Evolutionary conservation across 768 basidiomycete species (phyloP), one percentile per base, ranked within the genome.

Genomic region (Pilatotrama ljubarskyi): DNA sequence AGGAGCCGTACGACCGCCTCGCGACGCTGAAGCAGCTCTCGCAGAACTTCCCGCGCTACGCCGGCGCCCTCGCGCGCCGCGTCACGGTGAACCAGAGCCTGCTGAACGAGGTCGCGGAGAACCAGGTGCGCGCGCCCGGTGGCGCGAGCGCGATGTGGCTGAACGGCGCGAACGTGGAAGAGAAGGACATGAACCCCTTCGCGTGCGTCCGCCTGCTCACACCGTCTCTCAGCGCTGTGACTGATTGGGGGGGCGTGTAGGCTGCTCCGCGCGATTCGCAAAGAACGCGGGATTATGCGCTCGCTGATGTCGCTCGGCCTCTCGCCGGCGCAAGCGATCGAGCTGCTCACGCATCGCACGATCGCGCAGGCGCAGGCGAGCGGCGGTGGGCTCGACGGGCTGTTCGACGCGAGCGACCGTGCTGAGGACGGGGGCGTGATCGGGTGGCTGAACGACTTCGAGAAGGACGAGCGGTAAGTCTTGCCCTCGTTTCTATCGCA

Each of bases 361-460:
- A 78, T 95, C 50, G 80, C 80, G 1, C 70, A 72, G 1, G 74
- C 83, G 1, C 82, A 85, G 58, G 75, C 75, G n/a, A 80, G 77
- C 38, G 75, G 73, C 14, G 81, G 74, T 18, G 76, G 79, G 5
- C 65, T 84, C 51, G 88, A 91, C 54, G 91, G 88, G 0, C 64
- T 97, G n/a, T 88, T 96, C 58, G 97, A 98, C 72, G 89, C 94
- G 1, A 93, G 90, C 58, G 96, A 99, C 73, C 78, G 91, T 17
- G 67, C 70, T 3, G 97, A 99, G 70, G 92, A 83, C 1, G 93
- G 88, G 0, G 79, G 75, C 36, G 79, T 90, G 3, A 80, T 95
- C 38, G 69, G 87, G 0, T 98, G 91, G 84, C 91, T 89, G 88
- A 99, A 98, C 72, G 87, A 99, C 69, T 73, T 98, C 18, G 88